Evolutionary conservation across 345 rosid genomes (phyloP).

Genomic region (Geranium rotundifolium): DNA sequence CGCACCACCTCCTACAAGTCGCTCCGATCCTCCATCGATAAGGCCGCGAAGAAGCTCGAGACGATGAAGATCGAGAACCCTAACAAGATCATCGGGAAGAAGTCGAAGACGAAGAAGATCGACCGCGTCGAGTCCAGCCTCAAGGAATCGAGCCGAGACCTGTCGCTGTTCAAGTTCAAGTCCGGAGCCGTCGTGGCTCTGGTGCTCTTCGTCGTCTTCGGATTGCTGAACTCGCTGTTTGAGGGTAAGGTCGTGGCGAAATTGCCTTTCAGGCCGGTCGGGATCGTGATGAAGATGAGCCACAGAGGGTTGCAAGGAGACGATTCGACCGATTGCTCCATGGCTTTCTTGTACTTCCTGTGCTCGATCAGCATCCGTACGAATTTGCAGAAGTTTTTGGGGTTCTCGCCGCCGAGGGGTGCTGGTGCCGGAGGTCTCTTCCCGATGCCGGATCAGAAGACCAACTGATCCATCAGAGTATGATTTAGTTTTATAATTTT

Average conservation of each 20-base stretch:
- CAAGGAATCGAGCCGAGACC: constrained; percentile 87
- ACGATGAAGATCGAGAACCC: constrained; percentile 66
- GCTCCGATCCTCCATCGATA: constrained; percentile 87
- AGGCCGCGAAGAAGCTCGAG: constrained; percentile 92
- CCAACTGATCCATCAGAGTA: constrained; percentile 30
- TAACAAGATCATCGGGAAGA: constrained; percentile 38
- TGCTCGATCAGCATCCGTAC: constrained; percentile 89
- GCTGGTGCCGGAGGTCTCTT: constrained; percentile 55
- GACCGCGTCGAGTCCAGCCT: constrained; percentile 92
- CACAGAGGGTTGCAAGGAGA: constrained; percentile 75
- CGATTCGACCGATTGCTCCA: constrained; percentile 87
- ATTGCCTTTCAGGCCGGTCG: constrained; percentile 70
- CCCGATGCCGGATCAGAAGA: constrained; percentile 94
- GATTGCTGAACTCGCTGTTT: constrained; percentile 74
- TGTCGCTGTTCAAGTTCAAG: constrained; percentile 97
- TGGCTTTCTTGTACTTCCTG: constrained; percentile 77
- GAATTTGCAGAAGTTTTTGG: constrained; percentile 73
- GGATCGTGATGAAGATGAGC: constrained; percentile 86
- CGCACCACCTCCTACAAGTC: constrained; percentile 89
- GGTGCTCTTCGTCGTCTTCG: constrained; percentile 84
- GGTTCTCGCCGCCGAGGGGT: constrained; percentile 77
- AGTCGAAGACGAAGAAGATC: constrained; percentile 86
- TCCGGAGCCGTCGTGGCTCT: constrained; percentile 96
- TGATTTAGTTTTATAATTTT: background rate
- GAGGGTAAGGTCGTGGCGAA: constrained; percentile 95